Evolutionary conservation across 768 basidiomycete species (phyloP).

Genomic region (Fomitopsis pulvina): DNA sequence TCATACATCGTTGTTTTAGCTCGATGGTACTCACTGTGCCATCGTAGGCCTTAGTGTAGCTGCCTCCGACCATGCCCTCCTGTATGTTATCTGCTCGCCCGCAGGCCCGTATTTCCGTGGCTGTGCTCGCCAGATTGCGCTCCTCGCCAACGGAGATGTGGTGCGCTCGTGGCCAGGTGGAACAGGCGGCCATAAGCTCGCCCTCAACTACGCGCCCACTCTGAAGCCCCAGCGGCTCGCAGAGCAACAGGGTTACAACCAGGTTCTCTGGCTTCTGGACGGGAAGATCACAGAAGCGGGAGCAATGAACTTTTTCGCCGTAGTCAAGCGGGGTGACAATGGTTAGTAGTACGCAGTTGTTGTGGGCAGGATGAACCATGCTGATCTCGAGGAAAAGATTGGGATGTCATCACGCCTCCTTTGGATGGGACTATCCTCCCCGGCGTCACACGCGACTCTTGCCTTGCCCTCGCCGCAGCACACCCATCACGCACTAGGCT

Average conservation of each 20-base stretch:
- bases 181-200: conserved; percentile 51
- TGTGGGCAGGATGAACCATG: background rate
- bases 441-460: conserved; percentile 85
- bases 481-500: conserved; percentile 36
- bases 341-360: conserved; percentile 15
- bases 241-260: conserved; percentile 42
- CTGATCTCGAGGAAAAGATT: conserved; percentile 31
- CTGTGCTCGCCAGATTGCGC: conserved; percentile 38
- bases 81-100: conserved; percentile 80
- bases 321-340: conserved; percentile 38
- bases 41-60: conserved; percentile 49
- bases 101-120: conserved; percentile 48
- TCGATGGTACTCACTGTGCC: conserved; percentile 1
- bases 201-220: conserved; percentile 34
- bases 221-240: conserved; percentile 43
- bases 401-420: conserved; percentile 84
- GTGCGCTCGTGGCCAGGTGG: conserved; percentile 52
- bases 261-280: conserved; percentile 50
- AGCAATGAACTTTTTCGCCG: conserved; percentile 53
- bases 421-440: conserved; percentile 90
- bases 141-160: conserved; percentile 40
- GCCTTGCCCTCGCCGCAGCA: conserved; percentile 61
- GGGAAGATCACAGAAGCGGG: conserved; percentile 36
- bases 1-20: background rate
- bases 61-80: conserved; percentile 72